Conservation (phyloP, 2,329 filamentous ascomycete species). For the Boeremia lycopersici region DNA sequence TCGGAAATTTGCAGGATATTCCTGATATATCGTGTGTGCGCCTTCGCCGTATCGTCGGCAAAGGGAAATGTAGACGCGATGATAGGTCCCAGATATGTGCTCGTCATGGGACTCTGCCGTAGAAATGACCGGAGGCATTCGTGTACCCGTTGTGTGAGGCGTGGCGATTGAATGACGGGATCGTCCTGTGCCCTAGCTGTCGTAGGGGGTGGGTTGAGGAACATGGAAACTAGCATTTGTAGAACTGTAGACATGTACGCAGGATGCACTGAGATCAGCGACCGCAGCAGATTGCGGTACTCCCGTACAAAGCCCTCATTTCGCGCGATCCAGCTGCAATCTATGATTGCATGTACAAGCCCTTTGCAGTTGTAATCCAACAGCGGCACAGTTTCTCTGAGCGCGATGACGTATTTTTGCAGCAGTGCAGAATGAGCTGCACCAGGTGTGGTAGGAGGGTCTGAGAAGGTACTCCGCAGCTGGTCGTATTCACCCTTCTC, state of each 20-base stretch:
- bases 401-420: conserved; percentile 64
- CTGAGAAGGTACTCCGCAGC: conserved; percentile 59
- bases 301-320: conserved; percentile 64
- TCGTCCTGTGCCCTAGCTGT: conserved; percentile 61
- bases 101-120: conserved; percentile 79
- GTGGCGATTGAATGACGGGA: conserved; percentile 64
- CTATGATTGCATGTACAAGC: conserved; percentile 63
- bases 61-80: conserved; percentile 75
- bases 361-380: conserved; percentile 63
- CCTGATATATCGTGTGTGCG: conserved; percentile 86
- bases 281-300: conserved; percentile 63
- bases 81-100: conserved; percentile 70
- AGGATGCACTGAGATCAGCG: conserved; percentile 80
- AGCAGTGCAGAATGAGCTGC: conserved; percentile 59
- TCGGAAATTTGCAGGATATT: conserved; percentile 79
- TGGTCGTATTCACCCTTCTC: conserved; percentile 64
- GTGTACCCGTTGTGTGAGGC: conserved; percentile 77
- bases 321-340: conserved; percentile 66
- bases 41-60: conserved; percentile 74
- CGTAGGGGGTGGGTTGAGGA: conserved; percentile 66
- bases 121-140: conserved; percentile 76
- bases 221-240: conserved; percentile 79
- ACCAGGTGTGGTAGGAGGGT: conserved; percentile 55
- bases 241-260: conserved; percentile 77
- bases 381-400: conserved; percentile 61